phyloP scores from a whole-genome alignment of 1,284 basidiomycete genomes.

The Cryptococcus sp. region DNA sequence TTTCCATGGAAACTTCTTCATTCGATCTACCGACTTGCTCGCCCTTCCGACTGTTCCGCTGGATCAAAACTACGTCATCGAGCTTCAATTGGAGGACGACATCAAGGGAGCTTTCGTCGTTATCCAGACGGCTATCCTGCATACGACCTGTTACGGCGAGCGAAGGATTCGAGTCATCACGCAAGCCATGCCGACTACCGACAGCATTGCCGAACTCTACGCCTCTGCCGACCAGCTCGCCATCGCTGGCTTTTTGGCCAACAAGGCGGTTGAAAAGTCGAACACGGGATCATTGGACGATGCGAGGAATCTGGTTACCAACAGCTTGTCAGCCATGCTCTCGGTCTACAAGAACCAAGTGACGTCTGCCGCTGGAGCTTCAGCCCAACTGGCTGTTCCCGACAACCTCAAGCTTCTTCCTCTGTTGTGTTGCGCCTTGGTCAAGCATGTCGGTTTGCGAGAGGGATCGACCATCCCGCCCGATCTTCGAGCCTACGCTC shows the following conservation, averaged over 20 bases:
- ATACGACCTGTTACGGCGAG: constrained; percentile 94
- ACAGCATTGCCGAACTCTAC: constrained; percentile 87
- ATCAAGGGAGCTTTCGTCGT: constrained; percentile 89
- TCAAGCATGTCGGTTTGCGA: constrained; percentile 93
- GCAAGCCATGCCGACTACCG: constrained; percentile 85
- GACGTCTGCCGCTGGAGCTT: constrained; percentile 87
- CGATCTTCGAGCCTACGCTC: constrained; percentile 91
- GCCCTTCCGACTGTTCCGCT: constrained; percentile 94
- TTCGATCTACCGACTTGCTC: constrained; percentile 92
- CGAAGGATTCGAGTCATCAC: constrained; percentile 94
- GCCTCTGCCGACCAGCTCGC: constrained; percentile 93
- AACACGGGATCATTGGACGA: constrained; percentile 83
- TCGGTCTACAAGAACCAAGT: constrained; percentile 93
- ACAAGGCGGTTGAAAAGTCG: constrained; percentile 94
- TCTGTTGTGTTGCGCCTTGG: constrained; percentile 75
- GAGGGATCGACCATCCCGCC: constrained; percentile 95
- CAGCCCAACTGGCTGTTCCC: constrained; percentile 84
- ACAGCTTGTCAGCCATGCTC: constrained; percentile 86
- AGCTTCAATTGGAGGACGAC: constrained; percentile 95
- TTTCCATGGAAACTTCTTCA: constrained; percentile 99
- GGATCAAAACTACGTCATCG: constrained; percentile 95
- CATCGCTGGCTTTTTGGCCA: constrained; percentile 79
- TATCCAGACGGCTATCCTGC: constrained; percentile 90
- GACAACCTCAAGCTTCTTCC: constrained; percentile 94
- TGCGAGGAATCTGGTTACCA: constrained; percentile 80